Conservation (phyloP, 495 filamentous ascomycete species). For the Talaromyces borbonicus region DNA sequence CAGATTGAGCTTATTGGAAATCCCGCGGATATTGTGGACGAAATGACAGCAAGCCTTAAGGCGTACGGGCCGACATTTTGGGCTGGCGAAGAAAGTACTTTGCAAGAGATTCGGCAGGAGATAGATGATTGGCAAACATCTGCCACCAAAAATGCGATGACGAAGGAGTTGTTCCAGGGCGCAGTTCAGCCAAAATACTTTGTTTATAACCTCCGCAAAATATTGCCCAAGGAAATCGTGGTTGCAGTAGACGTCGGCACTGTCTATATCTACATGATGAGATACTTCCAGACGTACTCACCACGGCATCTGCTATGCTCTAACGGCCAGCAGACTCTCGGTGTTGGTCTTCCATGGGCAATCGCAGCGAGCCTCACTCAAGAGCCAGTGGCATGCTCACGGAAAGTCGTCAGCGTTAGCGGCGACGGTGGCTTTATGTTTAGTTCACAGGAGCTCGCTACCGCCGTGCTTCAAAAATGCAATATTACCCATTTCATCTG, state of each 20-base stretch:
- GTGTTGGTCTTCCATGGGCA: slow-evolving; percentile 6
- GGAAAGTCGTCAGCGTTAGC: slow-evolving; percentile 5
- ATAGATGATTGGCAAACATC: slow-evolving; percentile 4
- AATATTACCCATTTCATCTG: slow-evolving; percentile 8
- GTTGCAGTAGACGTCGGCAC: slow-evolving; percentile 5
- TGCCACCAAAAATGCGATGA: neutral
- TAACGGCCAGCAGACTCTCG: slow-evolving; percentile 5
- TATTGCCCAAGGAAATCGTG: neutral
- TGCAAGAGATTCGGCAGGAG: slow-evolving; percentile 4
- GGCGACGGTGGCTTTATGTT: slow-evolving; percentile 9
- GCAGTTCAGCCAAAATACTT: slow-evolving; percentile 3
- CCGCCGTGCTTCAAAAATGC: slow-evolving; percentile 5
- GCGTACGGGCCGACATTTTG: slow-evolving; percentile 1
- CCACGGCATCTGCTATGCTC: slow-evolving; percentile 7
- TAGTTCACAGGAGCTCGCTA: slow-evolving; percentile 5
- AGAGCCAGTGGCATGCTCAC: slow-evolving; percentile 1
- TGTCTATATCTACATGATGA: slow-evolving; percentile 8
- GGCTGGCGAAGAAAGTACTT: neutral
- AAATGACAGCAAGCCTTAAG: slow-evolving; percentile 1
- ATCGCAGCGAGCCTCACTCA: slow-evolving; percentile 4
- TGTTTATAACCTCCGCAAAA: slow-evolving; percentile 3
- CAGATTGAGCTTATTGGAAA: slow-evolving; percentile 6
- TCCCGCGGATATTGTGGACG: slow-evolving; percentile 6
- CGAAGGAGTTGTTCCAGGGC: neutral
- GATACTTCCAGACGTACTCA: slow-evolving; percentile 5